Evolutionary conservation across 2,329 filamentous ascomycete species (phyloP), one percentile per base, ranked within the genome.

Genomic region (Nothophaeocryptopus gaeumannii): DNA sequence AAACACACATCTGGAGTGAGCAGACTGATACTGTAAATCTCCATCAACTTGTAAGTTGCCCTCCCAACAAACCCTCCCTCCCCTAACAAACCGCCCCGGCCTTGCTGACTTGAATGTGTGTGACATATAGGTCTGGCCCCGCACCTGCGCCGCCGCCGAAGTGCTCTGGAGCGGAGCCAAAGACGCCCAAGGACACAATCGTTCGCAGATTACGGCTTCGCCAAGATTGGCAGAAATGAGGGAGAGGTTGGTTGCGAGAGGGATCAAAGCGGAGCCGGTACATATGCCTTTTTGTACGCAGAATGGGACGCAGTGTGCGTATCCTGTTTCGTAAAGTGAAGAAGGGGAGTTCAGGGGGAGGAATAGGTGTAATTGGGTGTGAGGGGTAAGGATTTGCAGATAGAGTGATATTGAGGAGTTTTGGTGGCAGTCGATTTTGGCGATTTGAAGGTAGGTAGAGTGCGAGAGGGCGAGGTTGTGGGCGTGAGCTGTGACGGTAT

Each of bases 371-470:
- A 26, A 26, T 26, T 0, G 88, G 83, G 3, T 88, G 87, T 1
- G 88, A 91, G 93, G 91, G 31, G 99, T 82, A 26, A 77, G 83
- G 72, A 97, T 97, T 11, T 83, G 83, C 60, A 81, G 83, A 14
- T 91, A 96, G 61, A 92, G 78, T 7, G 20, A 26, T 26, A 26
- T 26, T 26, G 20, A 26, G 3, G 20, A 26, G 20, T 26, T 26
- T 26, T 26, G 20, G n/a, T n/a, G n/a, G n/a, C n/a, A n/a, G n/a
- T n/a, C n/a, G n/a, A n/a, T n/a, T n/a, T n/a, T n/a, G n/a, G n/a
- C n/a, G n/a, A n/a, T n/a, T n/a, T n/a, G n/a, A n/a, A n/a, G n/a
- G n/a, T n/a, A n/a, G n/a, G n/a, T n/a, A n/a, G n/a, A n/a, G n/a
- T n/a, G n/a, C n/a, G n/a, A n/a, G n/a, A n/a, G n/a, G n/a, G n/a